Percentiles rank a stretch among this genome's conserved stretches.
Evolutionary conservation across 306 rosid genomes (phyloP).

Genomic region (Fragaria nilgerrensis): DNA sequence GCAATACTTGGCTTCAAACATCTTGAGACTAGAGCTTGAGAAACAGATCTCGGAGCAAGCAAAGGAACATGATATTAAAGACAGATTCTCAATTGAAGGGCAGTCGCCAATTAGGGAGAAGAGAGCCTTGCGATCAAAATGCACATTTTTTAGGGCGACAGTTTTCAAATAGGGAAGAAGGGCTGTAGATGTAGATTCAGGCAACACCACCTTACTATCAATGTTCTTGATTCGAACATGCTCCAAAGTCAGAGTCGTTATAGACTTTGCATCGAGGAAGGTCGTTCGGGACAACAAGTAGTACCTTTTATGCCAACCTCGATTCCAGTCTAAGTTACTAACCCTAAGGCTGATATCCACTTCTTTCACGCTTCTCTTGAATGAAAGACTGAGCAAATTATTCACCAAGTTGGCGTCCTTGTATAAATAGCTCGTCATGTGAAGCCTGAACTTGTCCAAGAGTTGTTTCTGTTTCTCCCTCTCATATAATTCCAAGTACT

Average conservation of each 20-base stretch:
- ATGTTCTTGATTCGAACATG: not conserved
- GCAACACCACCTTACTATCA: not conserved
- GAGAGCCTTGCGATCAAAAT: not conserved
- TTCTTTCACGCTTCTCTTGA: not conserved
- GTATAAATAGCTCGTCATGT: not conserved
- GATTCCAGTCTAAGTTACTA: not conserved
- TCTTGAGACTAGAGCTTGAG: not conserved
- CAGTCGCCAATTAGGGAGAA: no score
- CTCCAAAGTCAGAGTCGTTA: not conserved
- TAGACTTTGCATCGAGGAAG: not conserved
- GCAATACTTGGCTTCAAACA: not conserved
- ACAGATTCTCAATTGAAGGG: not conserved
- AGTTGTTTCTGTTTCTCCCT: not conserved
- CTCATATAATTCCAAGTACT: not conserved
- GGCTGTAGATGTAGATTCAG: not conserved
- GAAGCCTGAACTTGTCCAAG: not conserved
- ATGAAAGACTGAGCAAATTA: not conserved
- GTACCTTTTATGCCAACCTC: not conserved
- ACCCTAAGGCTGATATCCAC: not conserved
- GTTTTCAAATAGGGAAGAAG: not conserved
- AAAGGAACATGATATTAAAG: not conserved
- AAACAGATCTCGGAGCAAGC: not conserved
- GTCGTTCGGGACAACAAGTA: not conserved
- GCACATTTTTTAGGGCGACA: not conserved
- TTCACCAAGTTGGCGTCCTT: not conserved